phyloP scores from a whole-genome alignment of 306 rosid species.

The Dalbergia cochinchinensis region DNA sequence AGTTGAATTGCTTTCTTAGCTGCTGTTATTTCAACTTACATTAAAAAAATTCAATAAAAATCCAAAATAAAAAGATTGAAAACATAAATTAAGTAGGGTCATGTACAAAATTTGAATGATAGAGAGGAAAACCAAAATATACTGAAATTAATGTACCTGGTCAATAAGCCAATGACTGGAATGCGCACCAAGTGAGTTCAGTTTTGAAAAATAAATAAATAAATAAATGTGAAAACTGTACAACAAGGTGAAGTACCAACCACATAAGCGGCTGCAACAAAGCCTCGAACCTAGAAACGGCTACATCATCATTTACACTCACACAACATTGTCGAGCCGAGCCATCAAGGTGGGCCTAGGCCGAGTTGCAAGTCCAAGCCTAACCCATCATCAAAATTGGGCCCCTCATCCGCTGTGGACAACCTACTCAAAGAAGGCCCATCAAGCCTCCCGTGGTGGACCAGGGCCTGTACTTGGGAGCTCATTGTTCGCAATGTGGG shows the following conservation, averaged over 20 bases:
- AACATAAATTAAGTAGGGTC: background rate
- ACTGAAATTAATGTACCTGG: background rate
- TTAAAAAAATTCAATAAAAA: too few species aligned
- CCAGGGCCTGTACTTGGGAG: conserved; percentile 55
- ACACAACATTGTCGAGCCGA: conserved; percentile 22
- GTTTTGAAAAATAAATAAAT: conserved; percentile 26
- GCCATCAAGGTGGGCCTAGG: conserved; percentile 76
- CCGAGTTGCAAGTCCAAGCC: conserved; percentile 93
- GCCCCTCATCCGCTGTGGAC: conserved; percentile 72
- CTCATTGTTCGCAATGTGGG: conserved; percentile 65
- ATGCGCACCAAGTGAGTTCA: conserved; percentile 43
- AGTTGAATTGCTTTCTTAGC: background rate
- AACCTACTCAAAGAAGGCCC: conserved; percentile 86
- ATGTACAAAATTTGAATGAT: conserved; percentile 9
- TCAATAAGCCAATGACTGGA: conserved; percentile 17
- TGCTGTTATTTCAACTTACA: too few species aligned
- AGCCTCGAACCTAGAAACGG: conserved; percentile 7
- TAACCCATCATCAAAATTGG: conserved; percentile 75
- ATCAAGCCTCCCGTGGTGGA: conserved; percentile 62
- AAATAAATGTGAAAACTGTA: conserved; percentile 58
- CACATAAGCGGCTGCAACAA: background rate
- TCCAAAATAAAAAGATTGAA: background rate
- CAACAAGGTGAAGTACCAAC: conserved; percentile 44
- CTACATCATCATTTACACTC: conserved; percentile 23
- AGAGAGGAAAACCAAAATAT: background rate